These are phyloP conservation scores for Didymella lethalis DNA, from an alignment of 2,329 filamentous ascomycete genomes.

Conservation along the genomic window DNA sequence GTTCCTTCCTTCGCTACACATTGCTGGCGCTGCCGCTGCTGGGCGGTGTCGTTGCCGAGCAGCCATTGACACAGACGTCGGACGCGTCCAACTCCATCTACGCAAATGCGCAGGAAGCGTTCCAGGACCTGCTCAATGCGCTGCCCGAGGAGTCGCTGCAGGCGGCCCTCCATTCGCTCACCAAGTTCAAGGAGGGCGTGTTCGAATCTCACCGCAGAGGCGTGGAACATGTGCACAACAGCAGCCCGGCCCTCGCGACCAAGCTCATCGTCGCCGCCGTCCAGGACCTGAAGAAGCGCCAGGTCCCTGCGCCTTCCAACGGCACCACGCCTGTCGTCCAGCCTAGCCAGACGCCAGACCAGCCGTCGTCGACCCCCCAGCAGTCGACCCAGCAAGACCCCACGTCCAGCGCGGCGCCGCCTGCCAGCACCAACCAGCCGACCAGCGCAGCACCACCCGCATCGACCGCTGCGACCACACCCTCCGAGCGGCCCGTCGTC, in stretches of 20 bases:
- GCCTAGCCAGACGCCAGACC: conserved; percentile 16
- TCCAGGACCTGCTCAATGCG: conserved; percentile 64
- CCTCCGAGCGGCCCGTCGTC: conserved; percentile 40
- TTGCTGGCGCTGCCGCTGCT: conserved; percentile 46
- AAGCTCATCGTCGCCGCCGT: conserved; percentile 71
- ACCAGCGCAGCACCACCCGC: conserved; percentile 12
- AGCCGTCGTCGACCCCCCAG: conserved; percentile 18
- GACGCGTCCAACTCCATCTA: conserved; percentile 36
- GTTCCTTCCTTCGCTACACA: conserved; percentile 39
- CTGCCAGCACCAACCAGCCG: conserved; percentile 9
- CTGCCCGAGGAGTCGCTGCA: conserved; percentile 69
- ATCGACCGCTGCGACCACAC: conserved; percentile 11
- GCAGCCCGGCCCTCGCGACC: conserved; percentile 68
- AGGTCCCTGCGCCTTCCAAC: conserved; percentile 40
- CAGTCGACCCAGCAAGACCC: conserved; percentile 11
- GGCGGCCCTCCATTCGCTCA: conserved; percentile 69
- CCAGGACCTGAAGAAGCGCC: conserved; percentile 55
- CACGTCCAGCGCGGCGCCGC: conserved; percentile 11
- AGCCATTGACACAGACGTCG: conserved; percentile 30
- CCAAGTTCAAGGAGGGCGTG: conserved; percentile 72
- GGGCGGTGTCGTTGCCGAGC: conserved; percentile 31
- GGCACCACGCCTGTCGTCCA: conserved; percentile 30
- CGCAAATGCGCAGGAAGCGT: conserved; percentile 51
- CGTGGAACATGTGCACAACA: conserved; percentile 68
- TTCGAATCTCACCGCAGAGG: conserved; percentile 71